phyloP scores from a whole-genome alignment of 1,284 basidiomycete genomes.

The Xerocomus cyaneibrunnescens region DNA sequence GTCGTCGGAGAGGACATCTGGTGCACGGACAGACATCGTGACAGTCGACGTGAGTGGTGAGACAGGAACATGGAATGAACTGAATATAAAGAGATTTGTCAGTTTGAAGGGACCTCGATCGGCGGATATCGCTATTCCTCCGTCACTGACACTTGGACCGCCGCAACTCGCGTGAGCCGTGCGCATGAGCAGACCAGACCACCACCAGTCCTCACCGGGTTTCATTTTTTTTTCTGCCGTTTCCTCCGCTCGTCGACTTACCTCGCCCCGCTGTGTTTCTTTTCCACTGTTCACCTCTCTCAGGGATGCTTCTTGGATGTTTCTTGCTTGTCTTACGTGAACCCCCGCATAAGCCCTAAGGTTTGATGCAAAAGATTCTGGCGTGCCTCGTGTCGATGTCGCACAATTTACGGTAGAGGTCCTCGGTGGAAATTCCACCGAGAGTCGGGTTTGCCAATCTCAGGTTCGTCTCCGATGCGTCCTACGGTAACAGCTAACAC shows the following conservation, averaged over 20 bases:
- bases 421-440: slow-evolving; percentile 7
- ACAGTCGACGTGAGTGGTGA: slow-evolving; percentile 19
- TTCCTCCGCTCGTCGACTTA: background rate
- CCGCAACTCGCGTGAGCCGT: slow-evolving; percentile 35
- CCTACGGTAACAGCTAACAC: background rate
- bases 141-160: slow-evolving; percentile 27
- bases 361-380: slow-evolving; percentile 13
- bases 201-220: slow-evolving; percentile 5
- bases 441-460: slow-evolving; percentile 7
- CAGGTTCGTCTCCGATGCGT: slow-evolving; percentile 26
- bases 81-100: slow-evolving; percentile 29
- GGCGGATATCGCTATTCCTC: slow-evolving; percentile 38
- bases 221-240: background rate
- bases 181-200: slow-evolving; percentile 25
- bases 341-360: slow-evolving; percentile 4
- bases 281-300: slow-evolving; percentile 2
- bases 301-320: background rate
- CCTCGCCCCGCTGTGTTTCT: slow-evolving; percentile 10
- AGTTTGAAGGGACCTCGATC: slow-evolving; percentile 22
- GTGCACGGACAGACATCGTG: slow-evolving; percentile 19
- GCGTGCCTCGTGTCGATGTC: background rate
- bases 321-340: slow-evolving; percentile 20
- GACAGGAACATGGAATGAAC: slow-evolving; percentile 3
- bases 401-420: slow-evolving; percentile 3
- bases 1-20: slow-evolving; percentile 34